Evolutionary conservation across 352 stramenopile genomes (phyloP).

Genomic region (Pythium dissotocum): DNA sequence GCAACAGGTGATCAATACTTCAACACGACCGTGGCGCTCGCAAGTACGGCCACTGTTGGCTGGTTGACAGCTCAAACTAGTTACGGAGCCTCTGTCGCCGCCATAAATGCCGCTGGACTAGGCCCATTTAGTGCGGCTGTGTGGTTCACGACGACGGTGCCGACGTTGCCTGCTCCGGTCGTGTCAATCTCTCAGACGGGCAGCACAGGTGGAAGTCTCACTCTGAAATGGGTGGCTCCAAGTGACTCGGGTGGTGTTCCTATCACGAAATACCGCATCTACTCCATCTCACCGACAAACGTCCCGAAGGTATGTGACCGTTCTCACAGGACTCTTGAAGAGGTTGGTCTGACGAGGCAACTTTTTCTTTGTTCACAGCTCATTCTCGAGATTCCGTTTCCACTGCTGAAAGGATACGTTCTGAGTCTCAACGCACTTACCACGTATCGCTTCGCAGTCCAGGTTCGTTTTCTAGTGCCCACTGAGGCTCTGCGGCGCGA

Average conservation of each 20-base stretch:
- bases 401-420: neutral
- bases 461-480: slow-evolving; percentile 35
- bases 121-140: slow-evolving; percentile 38
- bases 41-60: slow-evolving; percentile 26
- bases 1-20: neutral
- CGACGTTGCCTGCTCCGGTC: slow-evolving; percentile 41
- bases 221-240: slow-evolving; percentile 42
- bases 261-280: slow-evolving; percentile 65
- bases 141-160: slow-evolving; percentile 39
- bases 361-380: slow-evolving; percentile 7
- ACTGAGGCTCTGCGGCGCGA: neutral
- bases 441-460: slow-evolving; percentile 46
- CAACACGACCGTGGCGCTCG: slow-evolving; percentile 20
- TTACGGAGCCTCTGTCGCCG: slow-evolving; percentile 49
- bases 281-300: slow-evolving; percentile 20
- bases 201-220: slow-evolving; percentile 42
- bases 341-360: neutral
- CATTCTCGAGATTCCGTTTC: slow-evolving; percentile 16
- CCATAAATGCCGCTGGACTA: slow-evolving; percentile 30
- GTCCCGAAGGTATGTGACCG: slow-evolving; percentile 11
- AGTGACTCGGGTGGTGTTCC: slow-evolving; percentile 51
- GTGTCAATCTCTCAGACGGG: slow-evolving; percentile 3
- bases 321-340: too few relatives aligned
- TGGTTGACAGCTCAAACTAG: slow-evolving; percentile 29
- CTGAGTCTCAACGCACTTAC: slow-evolving; percentile 33